These are phyloP conservation scores for Globisporangium cederbergense DNA, from an alignment of 352 stramenopile species.

Conservation along the genomic window DNA sequence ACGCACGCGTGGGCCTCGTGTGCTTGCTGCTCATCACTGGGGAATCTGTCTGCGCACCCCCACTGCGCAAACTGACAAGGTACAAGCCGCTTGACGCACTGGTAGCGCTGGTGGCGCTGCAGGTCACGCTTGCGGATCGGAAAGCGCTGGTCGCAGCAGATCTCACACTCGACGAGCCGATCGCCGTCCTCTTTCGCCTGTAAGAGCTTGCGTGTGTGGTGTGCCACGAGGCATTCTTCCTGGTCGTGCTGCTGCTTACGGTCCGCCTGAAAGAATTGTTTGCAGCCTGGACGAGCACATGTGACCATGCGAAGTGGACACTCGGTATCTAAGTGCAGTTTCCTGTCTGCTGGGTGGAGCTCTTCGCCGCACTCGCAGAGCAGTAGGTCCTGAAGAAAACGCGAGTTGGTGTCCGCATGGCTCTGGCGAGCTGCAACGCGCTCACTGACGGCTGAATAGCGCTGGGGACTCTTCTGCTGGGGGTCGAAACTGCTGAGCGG, in stretches of 20 bases:
- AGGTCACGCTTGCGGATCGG: conserved; percentile 34
- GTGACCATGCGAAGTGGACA: conserved; percentile 40
- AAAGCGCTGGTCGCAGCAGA: conserved; percentile 33
- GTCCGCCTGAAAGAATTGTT: conserved; percentile 26
- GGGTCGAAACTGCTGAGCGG: conserved; percentile 12
- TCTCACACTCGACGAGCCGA: conserved; percentile 30
- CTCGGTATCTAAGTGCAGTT: conserved; percentile 30
- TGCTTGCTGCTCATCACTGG: conserved; percentile 25
- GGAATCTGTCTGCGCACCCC: conserved; percentile 44
- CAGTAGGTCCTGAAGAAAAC: conserved; percentile 25
- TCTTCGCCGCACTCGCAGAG: conserved; percentile 60
- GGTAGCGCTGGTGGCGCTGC: conserved; percentile 36
- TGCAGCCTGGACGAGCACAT: conserved; percentile 47
- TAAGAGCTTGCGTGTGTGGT: conserved; percentile 39
- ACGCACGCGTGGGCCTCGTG: conserved; percentile 45
- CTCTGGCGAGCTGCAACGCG: conserved; percentile 8
- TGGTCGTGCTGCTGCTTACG: conserved; percentile 36
- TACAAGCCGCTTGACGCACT: conserved; percentile 47
- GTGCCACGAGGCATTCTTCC: conserved; percentile 27
- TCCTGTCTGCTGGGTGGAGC: conserved; percentile 28
- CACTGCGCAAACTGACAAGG: conserved; percentile 44
- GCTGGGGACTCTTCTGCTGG: conserved; percentile 1
- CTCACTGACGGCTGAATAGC: conserved; percentile 1
- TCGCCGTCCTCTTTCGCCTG: conserved; percentile 37
- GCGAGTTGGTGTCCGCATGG: conserved; percentile 1